Evolutionary conservation across 306 rosid species (phyloP).

Genomic region (Cicer yamashitae): DNA sequence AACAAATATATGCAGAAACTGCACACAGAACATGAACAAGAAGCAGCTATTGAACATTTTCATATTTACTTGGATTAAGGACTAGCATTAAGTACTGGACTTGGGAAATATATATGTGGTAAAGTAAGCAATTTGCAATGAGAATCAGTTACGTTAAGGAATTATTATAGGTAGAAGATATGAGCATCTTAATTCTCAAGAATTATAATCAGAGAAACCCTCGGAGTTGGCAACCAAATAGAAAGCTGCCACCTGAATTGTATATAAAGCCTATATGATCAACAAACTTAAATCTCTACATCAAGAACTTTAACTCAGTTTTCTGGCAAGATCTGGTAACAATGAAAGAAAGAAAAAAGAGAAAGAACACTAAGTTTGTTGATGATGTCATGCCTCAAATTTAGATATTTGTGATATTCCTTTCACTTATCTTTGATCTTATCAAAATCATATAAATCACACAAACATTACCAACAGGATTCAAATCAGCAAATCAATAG

Average conservation of each 20-base stretch:
- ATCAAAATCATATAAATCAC: conserved; percentile 22
- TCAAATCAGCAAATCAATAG: neutral
- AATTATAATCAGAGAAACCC: neutral
- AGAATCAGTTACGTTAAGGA: conserved; percentile 20
- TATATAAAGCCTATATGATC: neutral
- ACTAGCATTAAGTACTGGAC: conserved; percentile 13
- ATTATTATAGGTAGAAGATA: conserved; percentile 30
- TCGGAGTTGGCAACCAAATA: conserved; percentile 6
- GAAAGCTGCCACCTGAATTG: conserved; percentile 7
- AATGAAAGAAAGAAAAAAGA: neutral
- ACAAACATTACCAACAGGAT: conserved; percentile 12
- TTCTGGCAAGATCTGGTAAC: neutral
- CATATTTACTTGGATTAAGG: neutral
- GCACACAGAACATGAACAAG: neutral
- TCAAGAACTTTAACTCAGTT: conserved; percentile 13
- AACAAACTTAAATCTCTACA: conserved; percentile 12
- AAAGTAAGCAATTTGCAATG: conserved; percentile 72
- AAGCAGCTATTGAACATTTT: neutral
- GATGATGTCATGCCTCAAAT: neutral
- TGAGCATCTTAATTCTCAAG: conserved; percentile 2
- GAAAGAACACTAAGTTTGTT: neutral
- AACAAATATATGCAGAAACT: conserved; percentile 10
- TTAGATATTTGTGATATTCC: neutral
- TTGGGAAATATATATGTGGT: conserved; percentile 50
- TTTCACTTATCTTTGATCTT: conserved; percentile 25